Evolutionary conservation across 768 basidiomycete genomes (phyloP).

Genomic region (Udeniomyces megalosporus): DNA sequence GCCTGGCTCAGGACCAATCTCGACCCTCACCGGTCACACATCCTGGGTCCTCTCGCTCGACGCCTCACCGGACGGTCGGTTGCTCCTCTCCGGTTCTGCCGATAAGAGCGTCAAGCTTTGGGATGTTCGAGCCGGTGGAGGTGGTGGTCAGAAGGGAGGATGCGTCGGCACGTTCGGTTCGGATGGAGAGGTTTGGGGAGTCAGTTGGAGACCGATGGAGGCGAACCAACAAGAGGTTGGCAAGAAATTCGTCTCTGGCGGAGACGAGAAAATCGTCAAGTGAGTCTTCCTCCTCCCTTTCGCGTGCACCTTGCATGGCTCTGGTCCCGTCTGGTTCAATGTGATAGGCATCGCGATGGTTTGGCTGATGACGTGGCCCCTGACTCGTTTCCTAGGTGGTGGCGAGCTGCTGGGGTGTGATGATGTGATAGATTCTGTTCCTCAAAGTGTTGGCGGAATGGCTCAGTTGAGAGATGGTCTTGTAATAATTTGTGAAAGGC

Average conservation of each 20-base stretch:
- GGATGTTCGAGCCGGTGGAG: conserved; percentile 39
- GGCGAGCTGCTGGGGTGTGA: too few species aligned
- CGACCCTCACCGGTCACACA: conserved; percentile 69
- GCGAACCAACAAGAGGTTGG: conserved; percentile 6
- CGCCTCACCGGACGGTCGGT: conserved; percentile 61
- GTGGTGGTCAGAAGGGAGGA: conserved; percentile 11
- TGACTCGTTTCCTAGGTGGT: too few species aligned
- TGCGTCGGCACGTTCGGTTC: conserved; percentile 9
- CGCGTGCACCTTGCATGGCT: too few species aligned
- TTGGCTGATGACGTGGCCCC: too few species aligned
- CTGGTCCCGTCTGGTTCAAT: too few species aligned
- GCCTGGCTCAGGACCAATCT: conserved; percentile 40
- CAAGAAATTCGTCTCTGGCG: conserved; percentile 14
- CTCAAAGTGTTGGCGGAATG: too few species aligned
- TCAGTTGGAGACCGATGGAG: conserved; percentile 12
- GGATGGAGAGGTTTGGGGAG: conserved; percentile 4
- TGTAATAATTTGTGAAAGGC: too few species aligned
- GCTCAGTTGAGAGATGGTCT: too few species aligned
- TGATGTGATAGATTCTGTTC: too few species aligned
- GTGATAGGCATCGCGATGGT: too few species aligned
- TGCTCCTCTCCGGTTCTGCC: conserved; percentile 51
- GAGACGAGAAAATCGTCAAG: conserved; percentile 14
- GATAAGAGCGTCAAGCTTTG: conserved; percentile 76
- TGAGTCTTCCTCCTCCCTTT: background rate
- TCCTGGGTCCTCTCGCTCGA: conserved; percentile 80